Evolutionary conservation across 164 flowering plant genomes (phyloP).

Genomic region (Houttuynia cordata): DNA sequence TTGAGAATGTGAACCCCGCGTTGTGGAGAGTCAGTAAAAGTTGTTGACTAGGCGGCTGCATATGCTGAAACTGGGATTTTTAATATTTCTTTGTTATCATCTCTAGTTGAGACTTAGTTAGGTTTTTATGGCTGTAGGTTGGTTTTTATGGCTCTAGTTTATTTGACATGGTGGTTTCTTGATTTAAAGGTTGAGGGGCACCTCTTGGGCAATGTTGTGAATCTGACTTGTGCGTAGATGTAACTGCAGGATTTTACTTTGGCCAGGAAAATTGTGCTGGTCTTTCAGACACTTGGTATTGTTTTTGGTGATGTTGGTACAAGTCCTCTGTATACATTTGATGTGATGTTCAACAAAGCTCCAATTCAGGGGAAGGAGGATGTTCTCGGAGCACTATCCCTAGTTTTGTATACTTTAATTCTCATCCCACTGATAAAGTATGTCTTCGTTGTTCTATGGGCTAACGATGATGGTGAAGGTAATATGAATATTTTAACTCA

Average conservation of each 20-base stretch:
- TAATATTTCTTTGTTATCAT: neutral
- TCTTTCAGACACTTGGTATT: conserved; percentile 87
- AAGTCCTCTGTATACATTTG: conserved; percentile 92
- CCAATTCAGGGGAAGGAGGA: conserved; percentile 78
- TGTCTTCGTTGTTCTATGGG: conserved; percentile 86
- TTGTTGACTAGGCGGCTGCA: neutral
- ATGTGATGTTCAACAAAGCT: conserved; percentile 88
- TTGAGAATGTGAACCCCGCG: too few relatives aligned
- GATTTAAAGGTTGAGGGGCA: too few relatives aligned
- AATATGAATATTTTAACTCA: conserved; percentile 3
- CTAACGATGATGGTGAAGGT: conserved; percentile 99
- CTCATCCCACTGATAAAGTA: conserved; percentile 88
- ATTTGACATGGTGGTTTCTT: too few relatives aligned
- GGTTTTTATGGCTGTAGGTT: neutral
- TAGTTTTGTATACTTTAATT: conserved; percentile 82
- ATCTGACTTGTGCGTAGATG: neutral
- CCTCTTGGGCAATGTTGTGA: neutral
- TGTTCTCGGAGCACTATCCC: conserved; percentile 82
- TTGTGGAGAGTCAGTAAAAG: neutral
- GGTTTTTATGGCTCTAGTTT: neutral
- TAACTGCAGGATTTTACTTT: conserved; percentile 60
- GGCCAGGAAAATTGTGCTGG: conserved; percentile 57
- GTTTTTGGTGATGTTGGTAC: conserved; percentile 99
- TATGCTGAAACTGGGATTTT: neutral
- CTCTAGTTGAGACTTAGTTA: conserved; percentile 7